A percentile compares a stretch with the other conserved stretches of the same genome.
Evolutionary conservation across 192 early-diverging fungal genomes (phyloP).

Genomic region (Umbelopsis sp.): DNA sequence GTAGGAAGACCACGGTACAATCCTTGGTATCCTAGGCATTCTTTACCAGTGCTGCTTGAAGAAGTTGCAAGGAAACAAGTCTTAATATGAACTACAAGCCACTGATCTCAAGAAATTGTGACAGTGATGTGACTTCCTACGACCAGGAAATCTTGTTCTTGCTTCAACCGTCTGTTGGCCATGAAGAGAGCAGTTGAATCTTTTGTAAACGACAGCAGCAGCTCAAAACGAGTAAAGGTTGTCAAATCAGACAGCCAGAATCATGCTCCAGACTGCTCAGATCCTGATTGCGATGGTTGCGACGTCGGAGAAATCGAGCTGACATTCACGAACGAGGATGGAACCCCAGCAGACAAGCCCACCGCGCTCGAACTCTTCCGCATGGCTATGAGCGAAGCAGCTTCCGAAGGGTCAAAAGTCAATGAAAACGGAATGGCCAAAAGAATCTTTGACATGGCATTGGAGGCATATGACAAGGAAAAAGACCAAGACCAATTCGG

Average conservation of each 20-base stretch:
- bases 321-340: conserved; percentile 44
- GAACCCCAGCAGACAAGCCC: conserved; percentile 32
- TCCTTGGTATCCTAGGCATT: conserved; percentile 45
- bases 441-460: conserved; percentile 56
- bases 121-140: conserved; percentile 4
- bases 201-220: background rate
- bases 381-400: conserved; percentile 55
- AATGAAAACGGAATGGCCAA: conserved; percentile 39
- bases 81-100: background rate
- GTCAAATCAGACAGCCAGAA: conserved; percentile 17
- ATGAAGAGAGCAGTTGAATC: background rate
- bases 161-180: background rate
- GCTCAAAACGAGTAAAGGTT: background rate
- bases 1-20: conserved; percentile 61
- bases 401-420: conserved; percentile 15
- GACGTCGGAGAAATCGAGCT: conserved; percentile 64
- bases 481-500: conserved; percentile 42
- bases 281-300: conserved; percentile 58
- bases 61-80: background rate
- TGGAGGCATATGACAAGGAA: conserved; percentile 46
- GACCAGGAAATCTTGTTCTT: background rate
- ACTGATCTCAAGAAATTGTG: conserved; percentile 3
- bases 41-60: background rate
- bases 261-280: conserved; percentile 59
- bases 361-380: conserved; percentile 59